Conservation (phyloP, 768 basidiomycete genomes). For the Hygrophorus pudorinus region DNA sequence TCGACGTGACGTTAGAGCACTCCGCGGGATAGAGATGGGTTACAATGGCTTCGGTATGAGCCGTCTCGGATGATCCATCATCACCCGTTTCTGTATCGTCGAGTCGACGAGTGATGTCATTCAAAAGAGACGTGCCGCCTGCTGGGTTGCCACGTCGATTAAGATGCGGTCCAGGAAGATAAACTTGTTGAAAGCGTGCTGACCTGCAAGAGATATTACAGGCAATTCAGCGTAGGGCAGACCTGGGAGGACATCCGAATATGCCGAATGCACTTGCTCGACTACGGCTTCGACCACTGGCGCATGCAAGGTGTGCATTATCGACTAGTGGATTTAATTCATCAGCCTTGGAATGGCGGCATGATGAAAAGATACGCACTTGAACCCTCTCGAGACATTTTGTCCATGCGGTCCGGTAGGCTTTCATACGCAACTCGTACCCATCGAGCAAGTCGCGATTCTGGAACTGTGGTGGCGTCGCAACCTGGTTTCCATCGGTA, state of each 20-base stretch:
- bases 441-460: conserved; percentile 11
- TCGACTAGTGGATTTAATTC: conserved; percentile 22
- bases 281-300: conserved; percentile 38
- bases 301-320: conserved; percentile 36
- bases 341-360: neutral
- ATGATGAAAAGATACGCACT: conserved; percentile 22
- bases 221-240: conserved; percentile 55
- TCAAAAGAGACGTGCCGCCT: conserved; percentile 35
- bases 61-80: conserved; percentile 6
- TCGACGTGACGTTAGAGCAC: conserved; percentile 37
- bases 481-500: conserved; percentile 1
- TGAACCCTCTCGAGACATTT: conserved; percentile 48
- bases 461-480: neutral
- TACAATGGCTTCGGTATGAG: conserved; percentile 14
- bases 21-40: conserved; percentile 51
- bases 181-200: conserved; percentile 8
- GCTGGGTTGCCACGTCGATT: conserved; percentile 27
- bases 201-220: conserved; percentile 47
- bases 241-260: conserved; percentile 36
- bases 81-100: conserved; percentile 16
- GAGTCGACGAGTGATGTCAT: conserved; percentile 29
- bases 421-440: conserved; percentile 29
- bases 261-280: conserved; percentile 32
- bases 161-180: neutral
- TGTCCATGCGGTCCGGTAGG: conserved; percentile 49